These are phyloP conservation scores for Arabidopsis thaliana DNA, from an alignment of 345 rosid species.

Conservation along the genomic window DNA sequence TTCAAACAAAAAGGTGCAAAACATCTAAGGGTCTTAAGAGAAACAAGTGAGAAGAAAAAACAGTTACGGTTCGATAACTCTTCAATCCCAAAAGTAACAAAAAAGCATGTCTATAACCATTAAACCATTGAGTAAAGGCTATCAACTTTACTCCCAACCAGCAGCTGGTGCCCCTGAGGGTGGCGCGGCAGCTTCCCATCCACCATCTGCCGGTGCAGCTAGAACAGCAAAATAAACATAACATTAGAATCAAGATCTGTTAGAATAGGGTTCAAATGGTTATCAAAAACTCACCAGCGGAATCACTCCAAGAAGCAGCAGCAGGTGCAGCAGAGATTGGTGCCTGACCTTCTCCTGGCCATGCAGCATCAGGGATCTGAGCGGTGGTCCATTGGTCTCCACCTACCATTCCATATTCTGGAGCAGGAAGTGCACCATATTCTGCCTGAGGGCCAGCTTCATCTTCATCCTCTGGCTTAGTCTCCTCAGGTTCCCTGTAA, in stretches of 20 bases:
- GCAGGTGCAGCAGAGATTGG: slow-evolving; percentile 70
- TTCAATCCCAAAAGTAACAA: slow-evolving; percentile 32
- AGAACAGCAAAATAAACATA: slow-evolving; percentile 26
- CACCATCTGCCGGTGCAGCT: slow-evolving; percentile 45
- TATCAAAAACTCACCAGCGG: slow-evolving; percentile 38
- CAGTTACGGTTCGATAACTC: slow-evolving; percentile 26
- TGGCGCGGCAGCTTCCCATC: slow-evolving; percentile 58
- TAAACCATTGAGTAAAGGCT: not conserved
- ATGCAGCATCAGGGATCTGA: slow-evolving; percentile 57
- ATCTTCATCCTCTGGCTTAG: slow-evolving; percentile 66
- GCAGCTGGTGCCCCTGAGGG: slow-evolving; percentile 41
- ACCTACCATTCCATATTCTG: slow-evolving; percentile 54
- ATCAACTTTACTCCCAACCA: slow-evolving; percentile 53
- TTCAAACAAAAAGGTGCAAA: slow-evolving; percentile 34
- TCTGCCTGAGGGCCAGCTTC: slow-evolving; percentile 48
- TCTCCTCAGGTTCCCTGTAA: slow-evolving; percentile 82
- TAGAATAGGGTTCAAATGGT: not conserved
- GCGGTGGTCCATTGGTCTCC: slow-evolving; percentile 64
- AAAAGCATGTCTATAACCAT: slow-evolving; percentile 33
- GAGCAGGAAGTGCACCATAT: slow-evolving; percentile 42
- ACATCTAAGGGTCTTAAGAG: slow-evolving; percentile 38
- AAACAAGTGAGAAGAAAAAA: slow-evolving; percentile 29
- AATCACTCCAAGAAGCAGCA: slow-evolving; percentile 52
- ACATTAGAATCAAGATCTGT: not conserved
- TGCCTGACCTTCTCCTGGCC: slow-evolving; percentile 62